Evolutionary conservation across 768 basidiomycete genomes (phyloP).

Genomic region (Mycena haematopus): DNA sequence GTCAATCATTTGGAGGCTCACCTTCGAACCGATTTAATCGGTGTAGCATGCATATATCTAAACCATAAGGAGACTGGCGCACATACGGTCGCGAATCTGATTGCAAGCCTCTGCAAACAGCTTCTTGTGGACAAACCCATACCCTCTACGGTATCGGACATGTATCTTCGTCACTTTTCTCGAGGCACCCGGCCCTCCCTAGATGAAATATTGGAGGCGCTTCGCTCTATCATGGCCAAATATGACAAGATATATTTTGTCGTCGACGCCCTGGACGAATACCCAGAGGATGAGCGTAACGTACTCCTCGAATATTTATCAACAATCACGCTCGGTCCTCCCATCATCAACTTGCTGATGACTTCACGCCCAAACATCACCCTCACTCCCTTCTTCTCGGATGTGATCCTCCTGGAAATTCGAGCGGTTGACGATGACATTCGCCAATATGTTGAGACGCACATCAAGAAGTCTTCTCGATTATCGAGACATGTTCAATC

Average conservation of each 20-base stretch:
- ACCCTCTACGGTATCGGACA: not conserved
- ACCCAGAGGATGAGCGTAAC: not conserved
- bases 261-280: constrained; percentile 22
- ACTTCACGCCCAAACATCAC: constrained; percentile 16
- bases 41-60: constrained; percentile 3
- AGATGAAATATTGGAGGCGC: not conserved
- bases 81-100: not conserved
- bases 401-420: not conserved
- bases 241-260: constrained; percentile 12
- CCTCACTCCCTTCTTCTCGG: not conserved
- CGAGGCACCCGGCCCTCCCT: not conserved
- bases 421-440: not conserved
- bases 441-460: not conserved
- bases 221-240: not conserved
- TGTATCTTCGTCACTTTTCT: not conserved
- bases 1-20: constrained; percentile 1
- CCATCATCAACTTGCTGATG: constrained; percentile 8
- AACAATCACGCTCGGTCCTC: not conserved
- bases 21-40: too few species aligned
- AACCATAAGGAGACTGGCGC: constrained; percentile 4
- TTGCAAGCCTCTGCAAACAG: constrained; percentile 1
- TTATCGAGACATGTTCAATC: not conserved
- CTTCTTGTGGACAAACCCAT: not conserved
- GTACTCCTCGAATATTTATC: constrained; percentile 1
- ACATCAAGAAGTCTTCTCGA: constrained; percentile 2